Conservation (phyloP, 2,329 filamentous ascomycete genomes). For the Stagonosporopsis cucurbitacearum region DNA sequence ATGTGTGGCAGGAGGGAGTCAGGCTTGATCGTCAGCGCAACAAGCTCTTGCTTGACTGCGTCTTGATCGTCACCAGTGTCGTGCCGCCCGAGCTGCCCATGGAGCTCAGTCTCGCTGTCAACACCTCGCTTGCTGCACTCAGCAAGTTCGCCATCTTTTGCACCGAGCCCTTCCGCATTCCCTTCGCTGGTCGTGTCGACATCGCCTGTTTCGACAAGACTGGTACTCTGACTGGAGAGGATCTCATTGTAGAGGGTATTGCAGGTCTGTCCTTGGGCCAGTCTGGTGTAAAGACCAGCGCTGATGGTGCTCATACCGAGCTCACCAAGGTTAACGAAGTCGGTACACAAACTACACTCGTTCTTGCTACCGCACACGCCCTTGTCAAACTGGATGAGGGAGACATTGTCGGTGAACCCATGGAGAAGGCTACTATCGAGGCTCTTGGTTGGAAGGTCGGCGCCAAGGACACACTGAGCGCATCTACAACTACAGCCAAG, state of each 20-base stretch:
- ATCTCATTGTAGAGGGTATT: slow-evolving; percentile 95
- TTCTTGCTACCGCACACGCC: slow-evolving; percentile 92
- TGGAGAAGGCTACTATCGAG: slow-evolving; percentile 94
- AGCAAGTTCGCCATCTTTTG: slow-evolving; percentile 98
- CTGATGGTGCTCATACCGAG: slow-evolving; percentile 82
- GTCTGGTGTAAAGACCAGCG: slow-evolving; percentile 69
- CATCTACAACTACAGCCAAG: slow-evolving; percentile 63
- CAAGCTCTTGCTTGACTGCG: slow-evolving; percentile 94
- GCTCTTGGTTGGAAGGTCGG: slow-evolving; percentile 94
- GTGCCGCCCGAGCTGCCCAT: slow-evolving; percentile 98
- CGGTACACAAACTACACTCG: slow-evolving; percentile 83
- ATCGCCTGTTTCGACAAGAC: slow-evolving; percentile 99
- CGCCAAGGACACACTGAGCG: slow-evolving; percentile 81
- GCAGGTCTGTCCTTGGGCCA: slow-evolving; percentile 82
- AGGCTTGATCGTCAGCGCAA: slow-evolving; percentile 93
- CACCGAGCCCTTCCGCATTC: slow-evolving; percentile 97
- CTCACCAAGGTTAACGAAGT: slow-evolving; percentile 74
- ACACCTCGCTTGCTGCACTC: slow-evolving; percentile 92
- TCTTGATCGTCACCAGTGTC: slow-evolving; percentile 96
- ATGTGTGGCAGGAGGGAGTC: slow-evolving; percentile 98
- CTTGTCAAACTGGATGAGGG: slow-evolving; percentile 96
- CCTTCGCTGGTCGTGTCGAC: slow-evolving; percentile 92
- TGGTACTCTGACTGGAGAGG: slow-evolving; percentile 93
- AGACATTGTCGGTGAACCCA: slow-evolving; percentile 95
- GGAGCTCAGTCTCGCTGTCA: slow-evolving; percentile 96